Evolutionary conservation across 2,329 filamentous ascomycete genomes (phyloP), one percentile per base, ranked within the genome.

Genomic region (Lomentospora prolificans): DNA sequence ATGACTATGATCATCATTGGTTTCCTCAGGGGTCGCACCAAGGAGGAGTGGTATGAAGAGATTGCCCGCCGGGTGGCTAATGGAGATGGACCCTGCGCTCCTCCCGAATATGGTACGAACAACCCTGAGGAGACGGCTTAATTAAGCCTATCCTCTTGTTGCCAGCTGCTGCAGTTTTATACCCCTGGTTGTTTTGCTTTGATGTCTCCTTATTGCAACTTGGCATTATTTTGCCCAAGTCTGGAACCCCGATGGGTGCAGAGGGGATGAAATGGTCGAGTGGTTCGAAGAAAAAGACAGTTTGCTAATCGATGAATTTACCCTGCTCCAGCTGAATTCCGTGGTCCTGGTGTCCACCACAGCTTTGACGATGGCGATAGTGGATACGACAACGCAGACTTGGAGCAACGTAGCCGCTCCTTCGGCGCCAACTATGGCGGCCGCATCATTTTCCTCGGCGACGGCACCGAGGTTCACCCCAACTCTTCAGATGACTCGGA

Each of bases 21-120:
- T 62, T 84, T 99, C 68, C 81, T 99, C 63, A 84, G 89, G 66
- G 94, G 92, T 70, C 90, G 89, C 79, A 88, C 85, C 64, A 95
- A 95, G 81, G 91, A 96, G 67, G 87, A 96, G 75, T 99, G 94
- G 94, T 99, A 99, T 72, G 89, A 96, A 67, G 86, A 91, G 76
- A 87, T 99, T 70, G 90, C 87, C 66, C 90, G 87, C 76, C 84
- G 94, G 69, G 94, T 99, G 72, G 89, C 91, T 64, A 91, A 92
- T 70, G 94, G 92, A 73, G 94, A 99, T 74, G 94, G 94, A 66
- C 94, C 94, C 70, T 97, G 92, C 78, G 94, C 94, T 71, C 94
- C 94, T 74, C 94, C 92, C 67, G 94, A 99, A 85, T 99, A 97
- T 79, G 94, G 94, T 91, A 92, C 86, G 90, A 83, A 75, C 75